Evolutionary conservation across 352 stramenopile species (phyloP).

Genomic region (Pythium angustatum): DNA sequence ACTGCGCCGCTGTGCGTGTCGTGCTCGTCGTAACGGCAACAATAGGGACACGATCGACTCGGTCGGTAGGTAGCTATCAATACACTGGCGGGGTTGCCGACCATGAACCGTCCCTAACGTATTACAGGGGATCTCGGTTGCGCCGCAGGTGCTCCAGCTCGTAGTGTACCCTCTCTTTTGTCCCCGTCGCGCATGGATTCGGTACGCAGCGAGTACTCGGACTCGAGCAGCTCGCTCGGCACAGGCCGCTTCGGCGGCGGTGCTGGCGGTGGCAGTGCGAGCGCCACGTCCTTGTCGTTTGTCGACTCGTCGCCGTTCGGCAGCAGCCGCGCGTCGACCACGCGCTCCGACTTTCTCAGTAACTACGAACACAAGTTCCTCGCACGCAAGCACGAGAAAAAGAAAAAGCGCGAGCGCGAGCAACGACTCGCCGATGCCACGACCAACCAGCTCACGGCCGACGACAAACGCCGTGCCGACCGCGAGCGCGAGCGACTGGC

Average conservation of each 20-base stretch:
- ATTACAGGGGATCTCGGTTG: no score
- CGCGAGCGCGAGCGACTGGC: constrained; percentile 50
- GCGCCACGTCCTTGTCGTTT: constrained; percentile 41
- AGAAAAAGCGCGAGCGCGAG: constrained; percentile 40
- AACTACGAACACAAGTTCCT: constrained; percentile 63
- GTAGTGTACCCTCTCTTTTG: neutral
- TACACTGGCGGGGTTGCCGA: constrained; percentile 5
- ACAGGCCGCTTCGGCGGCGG: constrained; percentile 31
- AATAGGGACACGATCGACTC: neutral
- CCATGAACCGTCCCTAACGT: no score
- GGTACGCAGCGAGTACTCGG: constrained; percentile 50
- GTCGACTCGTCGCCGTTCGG: constrained; percentile 38
- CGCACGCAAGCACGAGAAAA: constrained; percentile 51
- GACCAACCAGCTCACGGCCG: constrained; percentile 44
- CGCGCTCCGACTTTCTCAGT: constrained; percentile 51
- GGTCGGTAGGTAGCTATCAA: constrained; percentile 15
- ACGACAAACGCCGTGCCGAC: constrained; percentile 47
- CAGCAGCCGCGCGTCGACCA: constrained; percentile 37
- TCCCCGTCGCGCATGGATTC: constrained; percentile 29
- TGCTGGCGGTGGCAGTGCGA: constrained; percentile 23
- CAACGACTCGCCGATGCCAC: constrained; percentile 38
- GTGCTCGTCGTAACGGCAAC: constrained; percentile 64
- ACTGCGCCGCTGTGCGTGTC: constrained; percentile 69
- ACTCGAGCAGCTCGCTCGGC: constrained; percentile 30
- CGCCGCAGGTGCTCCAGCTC: no score